A percentile compares a stretch with the other conserved stretches of the same genome.
These are phyloP conservation scores for Tetramitus jugosus DNA, from an alignment of 208 protist genomes.

Conservation along the genomic window DNA sequence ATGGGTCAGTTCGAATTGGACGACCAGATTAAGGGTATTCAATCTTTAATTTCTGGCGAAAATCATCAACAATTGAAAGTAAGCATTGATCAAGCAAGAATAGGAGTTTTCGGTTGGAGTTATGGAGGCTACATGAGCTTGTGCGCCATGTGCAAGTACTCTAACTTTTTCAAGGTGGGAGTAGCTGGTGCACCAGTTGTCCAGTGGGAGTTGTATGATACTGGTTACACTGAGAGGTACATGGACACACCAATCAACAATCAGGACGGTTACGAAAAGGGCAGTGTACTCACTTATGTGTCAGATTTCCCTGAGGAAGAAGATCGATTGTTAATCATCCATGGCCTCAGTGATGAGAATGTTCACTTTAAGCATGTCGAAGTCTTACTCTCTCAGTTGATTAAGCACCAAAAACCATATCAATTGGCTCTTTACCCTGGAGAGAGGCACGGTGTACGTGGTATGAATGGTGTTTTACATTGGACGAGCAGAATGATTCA, in stretches of 20 bases:
- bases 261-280: slow-evolving; percentile 5
- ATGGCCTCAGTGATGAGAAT: slow-evolving; percentile 83
- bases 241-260: slow-evolving; percentile 15
- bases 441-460: slow-evolving; percentile 61
- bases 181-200: slow-evolving; percentile 10
- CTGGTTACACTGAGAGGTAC: slow-evolving; percentile 30
- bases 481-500: too few relatives aligned
- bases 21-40: not conserved
- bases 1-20: slow-evolving; percentile 18
- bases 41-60: not conserved
- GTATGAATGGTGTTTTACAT: too few relatives aligned
- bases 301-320: slow-evolving; percentile 63
- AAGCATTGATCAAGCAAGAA: not conserved
- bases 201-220: slow-evolving; percentile 27
- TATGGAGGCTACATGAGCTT: slow-evolving; percentile 25
- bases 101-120: slow-evolving; percentile 24
- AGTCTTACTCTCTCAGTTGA: slow-evolving; percentile 57
- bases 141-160: too few relatives aligned
- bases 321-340: slow-evolving; percentile 73
- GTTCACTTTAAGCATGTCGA: slow-evolving; percentile 75
- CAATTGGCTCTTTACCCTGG: slow-evolving; percentile 66
- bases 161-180: not conserved
- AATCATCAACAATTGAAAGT: too few relatives aligned
- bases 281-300: slow-evolving; percentile 38
- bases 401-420: slow-evolving; percentile 68